Percentiles rank a stretch among this genome's conserved stretches.
Conservation (phyloP, 2,329 filamentous ascomycete species). For the Fusarium sterilihyphosum region DNA sequence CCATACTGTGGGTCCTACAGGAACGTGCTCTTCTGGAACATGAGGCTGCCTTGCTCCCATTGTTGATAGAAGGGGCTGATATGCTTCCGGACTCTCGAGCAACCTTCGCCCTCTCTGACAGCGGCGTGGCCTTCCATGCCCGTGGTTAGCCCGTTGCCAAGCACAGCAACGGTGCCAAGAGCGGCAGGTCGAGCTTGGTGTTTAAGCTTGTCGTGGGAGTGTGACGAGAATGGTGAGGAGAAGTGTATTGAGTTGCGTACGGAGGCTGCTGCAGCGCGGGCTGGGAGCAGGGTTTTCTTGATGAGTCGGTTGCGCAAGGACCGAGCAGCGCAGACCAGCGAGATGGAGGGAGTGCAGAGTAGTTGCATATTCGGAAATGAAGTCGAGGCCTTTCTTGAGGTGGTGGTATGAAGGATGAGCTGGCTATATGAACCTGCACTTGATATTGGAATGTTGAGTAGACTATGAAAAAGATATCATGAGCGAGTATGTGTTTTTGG, state of each 20-base stretch:
- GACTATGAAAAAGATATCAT: neutral
- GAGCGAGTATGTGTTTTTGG: neutral
- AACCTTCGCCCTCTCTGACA: slow-evolving; percentile 28
- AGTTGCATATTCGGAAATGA: slow-evolving; percentile 33
- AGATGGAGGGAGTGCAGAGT: slow-evolving; percentile 34
- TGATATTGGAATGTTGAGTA: neutral
- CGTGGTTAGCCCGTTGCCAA: slow-evolving; percentile 26
- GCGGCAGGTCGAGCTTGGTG: slow-evolving; percentile 35
- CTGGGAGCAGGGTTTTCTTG: slow-evolving; percentile 30
- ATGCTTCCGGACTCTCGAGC: slow-evolving; percentile 30
- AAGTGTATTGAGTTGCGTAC: slow-evolving; percentile 38
- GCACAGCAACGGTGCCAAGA: slow-evolving; percentile 39
- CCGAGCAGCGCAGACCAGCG: slow-evolving; percentile 30
- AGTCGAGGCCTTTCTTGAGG: neutral
- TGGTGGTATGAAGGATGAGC: neutral
- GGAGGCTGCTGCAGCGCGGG: slow-evolving; percentile 36
- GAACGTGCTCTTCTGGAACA: slow-evolving; percentile 25
- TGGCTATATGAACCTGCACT: neutral
- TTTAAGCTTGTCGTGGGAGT: slow-evolving; percentile 35
- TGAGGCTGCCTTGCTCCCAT: slow-evolving; percentile 32
- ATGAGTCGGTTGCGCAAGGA: slow-evolving; percentile 38
- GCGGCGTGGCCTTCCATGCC: slow-evolving; percentile 20
- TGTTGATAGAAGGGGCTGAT: slow-evolving; percentile 39
- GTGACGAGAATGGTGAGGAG: slow-evolving; percentile 25
- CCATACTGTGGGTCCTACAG: neutral